Evolutionary conservation across 257 asterid genomes (phyloP).

Genomic region (Nicotiana attenuata): DNA sequence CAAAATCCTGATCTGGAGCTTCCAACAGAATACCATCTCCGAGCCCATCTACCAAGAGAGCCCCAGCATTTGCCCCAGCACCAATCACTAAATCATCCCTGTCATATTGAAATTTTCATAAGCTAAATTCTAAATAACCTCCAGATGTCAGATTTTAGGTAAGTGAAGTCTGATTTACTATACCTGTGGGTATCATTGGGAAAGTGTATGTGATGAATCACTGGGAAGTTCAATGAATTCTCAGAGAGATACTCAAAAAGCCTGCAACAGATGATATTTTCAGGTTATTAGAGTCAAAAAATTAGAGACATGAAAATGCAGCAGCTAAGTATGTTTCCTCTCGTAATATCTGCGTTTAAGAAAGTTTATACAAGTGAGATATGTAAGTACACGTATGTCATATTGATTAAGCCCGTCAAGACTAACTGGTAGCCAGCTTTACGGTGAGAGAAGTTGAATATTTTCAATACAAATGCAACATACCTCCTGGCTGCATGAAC

Average conservation of each 20-base stretch:
- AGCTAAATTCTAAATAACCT: constrained; percentile 11
- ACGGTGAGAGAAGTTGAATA: not conserved
- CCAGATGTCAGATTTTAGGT: not conserved
- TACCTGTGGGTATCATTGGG: constrained; percentile 79
- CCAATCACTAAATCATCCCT: constrained; percentile 94
- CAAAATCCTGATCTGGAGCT: constrained; percentile 80
- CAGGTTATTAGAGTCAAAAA: not conserved
- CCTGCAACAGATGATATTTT: constrained; percentile 34
- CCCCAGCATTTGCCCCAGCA: constrained; percentile 89
- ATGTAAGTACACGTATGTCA: not conserved
- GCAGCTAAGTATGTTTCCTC: not conserved
- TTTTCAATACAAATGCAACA: constrained; percentile 12
- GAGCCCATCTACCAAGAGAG: constrained; percentile 91
- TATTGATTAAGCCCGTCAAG: not conserved
- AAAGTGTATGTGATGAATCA: constrained; percentile 87
- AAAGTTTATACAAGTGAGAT: not conserved
- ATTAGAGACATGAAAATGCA: not conserved
- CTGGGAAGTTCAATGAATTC: constrained; percentile 77
- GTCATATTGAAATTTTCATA: constrained; percentile 8
- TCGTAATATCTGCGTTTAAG: not conserved
- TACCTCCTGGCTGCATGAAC: constrained; percentile 97
- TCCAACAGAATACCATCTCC: constrained; percentile 93
- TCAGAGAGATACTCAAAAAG: constrained; percentile 83
- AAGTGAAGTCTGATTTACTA: constrained; percentile 10
- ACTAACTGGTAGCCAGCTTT: not conserved